Evolutionary conservation across 768 basidiomycete species (phyloP), one percentile per base, ranked within the genome.

Genomic region (Tricholoma terreum): DNA sequence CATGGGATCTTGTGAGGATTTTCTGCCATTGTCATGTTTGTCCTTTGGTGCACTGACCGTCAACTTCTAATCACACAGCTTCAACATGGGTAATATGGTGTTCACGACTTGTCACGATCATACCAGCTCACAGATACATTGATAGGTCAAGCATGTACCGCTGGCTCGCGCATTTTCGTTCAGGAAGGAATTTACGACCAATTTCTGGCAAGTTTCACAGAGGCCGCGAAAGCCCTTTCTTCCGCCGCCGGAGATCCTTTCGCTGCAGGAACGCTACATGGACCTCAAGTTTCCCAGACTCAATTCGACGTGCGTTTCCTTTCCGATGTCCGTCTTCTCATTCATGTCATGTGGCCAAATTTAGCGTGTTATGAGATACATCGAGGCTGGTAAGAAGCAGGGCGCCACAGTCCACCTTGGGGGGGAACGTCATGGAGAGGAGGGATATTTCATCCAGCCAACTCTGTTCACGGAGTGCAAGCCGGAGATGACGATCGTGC

Each of bases 301-400:
- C 82, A 84, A 62, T 77, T 72, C 58, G 72, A 80, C 52, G 77
- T 79, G 54, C 19, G 75, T 68, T 8, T 15, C 21, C 12, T 11
- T 7, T 73, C 71, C 7, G 27, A 15, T 22, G 4, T 48, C n/a
- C 50, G 67, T 64, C 22, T 58, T 73, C n/a, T 60, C 24, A 27
- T 27, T 27, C 6, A 27, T 6, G 6, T 27, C 6, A 27, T 27
- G 3, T 27, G n/a, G 6, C 24, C 19, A 52, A n/a, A 33, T 12
- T 17, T 58, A 86, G 83, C 81, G 83, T 56, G 78, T 90, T 60
- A 78, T 86, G 77, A 66, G 63, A 30, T 89, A 88, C 73, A 88
- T 91, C 65, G 68, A 87, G 33, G 77, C 79, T 3, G 89, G 87
- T 14, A 84, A 83, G 65, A 67, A 77, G 14, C 77, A 80, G 24